Evolutionary conservation across 2,329 filamentous ascomycete genomes (phyloP), one percentile per base, ranked within the genome.

Genomic region (Hirsutella rhossiliensis): DNA sequence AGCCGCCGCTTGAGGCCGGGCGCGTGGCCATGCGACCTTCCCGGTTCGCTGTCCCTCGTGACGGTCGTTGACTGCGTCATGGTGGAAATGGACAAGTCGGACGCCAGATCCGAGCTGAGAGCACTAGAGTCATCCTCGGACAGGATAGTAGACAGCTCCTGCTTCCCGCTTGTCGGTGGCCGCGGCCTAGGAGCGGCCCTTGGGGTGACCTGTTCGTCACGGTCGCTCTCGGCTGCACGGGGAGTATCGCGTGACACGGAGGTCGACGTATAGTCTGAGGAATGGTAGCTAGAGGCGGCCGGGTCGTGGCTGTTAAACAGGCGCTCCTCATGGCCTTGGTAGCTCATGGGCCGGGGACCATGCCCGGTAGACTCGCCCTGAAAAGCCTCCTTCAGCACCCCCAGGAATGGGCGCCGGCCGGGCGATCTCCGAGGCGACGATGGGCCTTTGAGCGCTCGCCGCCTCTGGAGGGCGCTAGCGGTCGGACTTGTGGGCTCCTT

Each of bases 1-100:
- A 95, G 73, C 47, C 84, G 79, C 49, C 87, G 77, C 60, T 84
- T 87, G 30, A 87, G 66, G 38, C 69, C 72, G 1, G 72, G 63
- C 48, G 66, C 72, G 52, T 69, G 68, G 61, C 53, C 73, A 55
- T 58, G 51, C 13, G 49, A 43, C 42, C 50, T 54, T 48, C 66
- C 73, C 49, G 65, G 51, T 46, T 61, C 66, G 17, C 65, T 66
- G 27, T 66, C 70, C 50, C 67, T 68, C 7, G 71, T 73, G 45
- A 73, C 56, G 30, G 62, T 60, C 8, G 72, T 73, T 11, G 68
- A 68, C 47, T 76, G 72, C 3, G 75, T 78, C 29, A 76, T 53
- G 4, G 73, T 76, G 0, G 72, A 69, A 15, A 71, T 64, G 6
- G 55, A 57, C 11, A 71, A 52, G 38, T 66, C 63, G 3, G 74